Percentiles rank a stretch among this genome's conserved stretches.
These are phyloP conservation scores for Ochromonas danica DNA, from an alignment of 108 stramenopile species.

Conservation along the genomic window DNA sequence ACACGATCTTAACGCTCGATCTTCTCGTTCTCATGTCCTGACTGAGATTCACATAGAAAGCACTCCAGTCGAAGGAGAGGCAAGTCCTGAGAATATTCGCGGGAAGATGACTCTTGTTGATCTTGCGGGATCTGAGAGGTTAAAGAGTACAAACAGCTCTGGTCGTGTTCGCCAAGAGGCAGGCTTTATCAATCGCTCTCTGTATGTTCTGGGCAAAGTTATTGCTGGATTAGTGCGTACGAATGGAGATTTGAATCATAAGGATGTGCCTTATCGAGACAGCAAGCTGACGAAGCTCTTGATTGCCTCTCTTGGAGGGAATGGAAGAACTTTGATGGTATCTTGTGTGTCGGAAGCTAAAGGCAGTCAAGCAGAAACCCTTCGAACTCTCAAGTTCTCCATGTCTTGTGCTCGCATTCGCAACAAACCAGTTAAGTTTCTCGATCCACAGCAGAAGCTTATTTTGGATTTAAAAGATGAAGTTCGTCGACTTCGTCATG, in stretches of 20 bases:
- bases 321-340: conserved; percentile 29
- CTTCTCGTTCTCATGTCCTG: conserved; percentile 31
- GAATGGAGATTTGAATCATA: conserved; percentile 16
- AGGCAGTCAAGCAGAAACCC: conserved; percentile 30
- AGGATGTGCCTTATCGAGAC: conserved; percentile 45
- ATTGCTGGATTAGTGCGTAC: conserved; percentile 38
- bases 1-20: conserved; percentile 36
- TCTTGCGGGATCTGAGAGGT: conserved; percentile 38
- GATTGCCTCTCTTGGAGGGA: conserved; percentile 37
- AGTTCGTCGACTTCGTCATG: background rate
- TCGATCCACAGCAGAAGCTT: conserved; percentile 13
- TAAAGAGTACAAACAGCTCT: conserved; percentile 33
- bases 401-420: conserved; percentile 30
- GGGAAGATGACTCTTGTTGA: conserved; percentile 36
- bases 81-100: background rate
- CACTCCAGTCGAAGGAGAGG: background rate
- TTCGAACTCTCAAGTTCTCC: conserved; percentile 39
- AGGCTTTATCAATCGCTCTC: conserved; percentile 41
- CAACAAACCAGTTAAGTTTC: background rate
- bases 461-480: conserved; percentile 35
- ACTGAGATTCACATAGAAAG: conserved; percentile 39
- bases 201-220: conserved; percentile 49
- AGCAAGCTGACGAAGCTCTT: conserved; percentile 44
- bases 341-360: conserved; percentile 23
- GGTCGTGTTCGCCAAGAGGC: conserved; percentile 35